Evolutionary conservation across 1,284 basidiomycete species (phyloP).

Genomic region (Cryptococcus jaspeensis): DNA sequence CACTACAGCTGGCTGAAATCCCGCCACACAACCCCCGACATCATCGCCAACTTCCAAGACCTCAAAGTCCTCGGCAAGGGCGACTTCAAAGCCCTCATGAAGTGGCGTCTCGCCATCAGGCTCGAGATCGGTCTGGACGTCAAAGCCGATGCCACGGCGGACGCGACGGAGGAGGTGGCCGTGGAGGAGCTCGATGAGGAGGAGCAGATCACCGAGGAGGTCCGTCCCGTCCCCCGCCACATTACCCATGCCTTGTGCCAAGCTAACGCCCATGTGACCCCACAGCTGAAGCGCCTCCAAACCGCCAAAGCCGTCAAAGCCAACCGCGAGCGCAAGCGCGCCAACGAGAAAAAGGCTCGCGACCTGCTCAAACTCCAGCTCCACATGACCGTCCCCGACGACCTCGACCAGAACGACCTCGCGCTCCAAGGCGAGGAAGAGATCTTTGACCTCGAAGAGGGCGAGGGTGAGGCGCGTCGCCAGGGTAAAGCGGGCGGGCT

Average conservation of each 20-base stretch:
- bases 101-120: slow-evolving; percentile 81
- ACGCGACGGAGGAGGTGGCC: slow-evolving; percentile 73
- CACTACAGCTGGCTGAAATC: slow-evolving; percentile 64
- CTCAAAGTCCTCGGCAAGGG: slow-evolving; percentile 96
- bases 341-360: slow-evolving; percentile 84
- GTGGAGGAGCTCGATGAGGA: slow-evolving; percentile 82
- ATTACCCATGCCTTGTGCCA: too few relatives aligned
- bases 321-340: slow-evolving; percentile 79
- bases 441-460: slow-evolving; percentile 75
- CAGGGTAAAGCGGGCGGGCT: slow-evolving; percentile 50
- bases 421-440: slow-evolving; percentile 68
- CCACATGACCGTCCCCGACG: slow-evolving; percentile 96
- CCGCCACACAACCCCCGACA: slow-evolving; percentile 72
- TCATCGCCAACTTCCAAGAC: slow-evolving; percentile 81
- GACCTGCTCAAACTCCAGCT: slow-evolving; percentile 95
- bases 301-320: slow-evolving; percentile 69
- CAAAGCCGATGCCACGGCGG: slow-evolving; percentile 67
- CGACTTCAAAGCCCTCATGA: slow-evolving; percentile 90
- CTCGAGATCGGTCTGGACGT: slow-evolving; percentile 83
- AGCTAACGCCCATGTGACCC: slow-evolving; percentile 7
- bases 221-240: slow-evolving; percentile 44
- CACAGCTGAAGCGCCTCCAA: slow-evolving; percentile 77
- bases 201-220: slow-evolving; percentile 82
- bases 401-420: slow-evolving; percentile 73
- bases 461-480: slow-evolving; percentile 57